Conservation (phyloP, 257 asterid genomes). For the Plantago major region DNA sequence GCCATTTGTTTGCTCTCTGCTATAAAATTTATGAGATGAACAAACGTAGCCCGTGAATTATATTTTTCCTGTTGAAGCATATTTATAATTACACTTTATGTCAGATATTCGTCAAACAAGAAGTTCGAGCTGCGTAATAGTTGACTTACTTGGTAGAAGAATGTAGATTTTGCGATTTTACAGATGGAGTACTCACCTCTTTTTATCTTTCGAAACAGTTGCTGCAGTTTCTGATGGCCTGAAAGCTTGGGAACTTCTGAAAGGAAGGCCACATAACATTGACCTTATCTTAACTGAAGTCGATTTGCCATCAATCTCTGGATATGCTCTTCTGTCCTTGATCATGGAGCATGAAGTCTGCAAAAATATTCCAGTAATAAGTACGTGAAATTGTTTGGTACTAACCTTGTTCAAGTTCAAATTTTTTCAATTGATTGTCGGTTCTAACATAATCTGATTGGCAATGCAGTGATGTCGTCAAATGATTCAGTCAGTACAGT, state of each 20-base stretch:
- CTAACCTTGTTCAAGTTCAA: not conserved
- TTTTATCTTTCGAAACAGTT: slow-evolving; percentile 41
- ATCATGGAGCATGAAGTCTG: slow-evolving; percentile 88
- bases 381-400: slow-evolving; percentile 34
- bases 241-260: slow-evolving; percentile 91
- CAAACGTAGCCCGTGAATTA: not conserved
- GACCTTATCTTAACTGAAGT: slow-evolving; percentile 92
- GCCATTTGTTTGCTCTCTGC: no score
- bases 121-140: no score
- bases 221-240: slow-evolving; percentile 88
- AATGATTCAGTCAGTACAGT: slow-evolving; percentile 87
- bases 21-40: no score
- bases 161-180: not conserved
- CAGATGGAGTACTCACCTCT: slow-evolving; percentile 8
- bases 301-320: slow-evolving; percentile 92
- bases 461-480: slow-evolving; percentile 85
- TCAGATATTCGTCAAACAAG: no score
- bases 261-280: slow-evolving; percentile 51
- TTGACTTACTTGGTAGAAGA: not conserved
- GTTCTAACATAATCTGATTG: slow-evolving; percentile 8
- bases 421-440: not conserved
- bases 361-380: slow-evolving; percentile 93
- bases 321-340: slow-evolving; percentile 89
- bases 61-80: not conserved
- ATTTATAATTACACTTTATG: not conserved